A percentile compares a stretch with the other conserved stretches of the same genome.
phyloP scores from a whole-genome alignment of 2,329 filamentous ascomycete genomes.

The Cordyceps farinosa region DNA sequence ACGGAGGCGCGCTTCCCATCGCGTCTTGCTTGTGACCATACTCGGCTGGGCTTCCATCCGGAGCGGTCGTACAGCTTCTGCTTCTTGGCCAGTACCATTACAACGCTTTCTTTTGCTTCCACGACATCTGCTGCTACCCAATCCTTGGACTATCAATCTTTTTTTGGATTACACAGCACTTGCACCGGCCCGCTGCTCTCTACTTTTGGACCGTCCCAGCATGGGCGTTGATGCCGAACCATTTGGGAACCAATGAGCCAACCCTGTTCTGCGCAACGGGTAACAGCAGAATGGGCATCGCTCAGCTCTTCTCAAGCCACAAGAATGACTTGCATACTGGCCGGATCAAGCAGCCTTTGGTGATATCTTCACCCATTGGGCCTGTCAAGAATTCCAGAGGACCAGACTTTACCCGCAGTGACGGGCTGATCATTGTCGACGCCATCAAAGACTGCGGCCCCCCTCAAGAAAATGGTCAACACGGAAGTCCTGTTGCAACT shows the following conservation, averaged over 20 bases:
- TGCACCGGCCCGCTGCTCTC: background rate
- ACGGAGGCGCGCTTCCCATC: constrained; percentile 15
- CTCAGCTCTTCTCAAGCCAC: constrained; percentile 1
- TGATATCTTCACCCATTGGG: constrained; percentile 36
- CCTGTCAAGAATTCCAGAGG: constrained; percentile 37
- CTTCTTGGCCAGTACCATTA: background rate
- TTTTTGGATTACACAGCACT: constrained; percentile 14
- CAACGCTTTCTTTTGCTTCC: constrained; percentile 8
- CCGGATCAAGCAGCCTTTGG: constrained; percentile 25
- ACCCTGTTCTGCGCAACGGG: background rate
- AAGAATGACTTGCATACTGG: constrained; percentile 8
- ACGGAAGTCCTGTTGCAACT: background rate
- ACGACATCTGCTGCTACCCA: constrained; percentile 1
- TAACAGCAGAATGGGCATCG: constrained; percentile 7
- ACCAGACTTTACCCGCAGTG: constrained; percentile 33
- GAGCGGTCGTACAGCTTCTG: background rate
- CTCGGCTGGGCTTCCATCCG: background rate
- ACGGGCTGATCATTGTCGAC: constrained; percentile 33
- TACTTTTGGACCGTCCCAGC: background rate
- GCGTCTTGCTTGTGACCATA: background rate
- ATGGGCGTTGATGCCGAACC: background rate
- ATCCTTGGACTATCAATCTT: constrained; percentile 9
- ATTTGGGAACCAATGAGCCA: background rate
- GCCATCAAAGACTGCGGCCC: constrained; percentile 33
- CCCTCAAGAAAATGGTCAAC: background rate